Evolutionary conservation across 2,329 filamentous ascomycete species (phyloP).

Genomic region (Monosporascus sp.): DNA sequence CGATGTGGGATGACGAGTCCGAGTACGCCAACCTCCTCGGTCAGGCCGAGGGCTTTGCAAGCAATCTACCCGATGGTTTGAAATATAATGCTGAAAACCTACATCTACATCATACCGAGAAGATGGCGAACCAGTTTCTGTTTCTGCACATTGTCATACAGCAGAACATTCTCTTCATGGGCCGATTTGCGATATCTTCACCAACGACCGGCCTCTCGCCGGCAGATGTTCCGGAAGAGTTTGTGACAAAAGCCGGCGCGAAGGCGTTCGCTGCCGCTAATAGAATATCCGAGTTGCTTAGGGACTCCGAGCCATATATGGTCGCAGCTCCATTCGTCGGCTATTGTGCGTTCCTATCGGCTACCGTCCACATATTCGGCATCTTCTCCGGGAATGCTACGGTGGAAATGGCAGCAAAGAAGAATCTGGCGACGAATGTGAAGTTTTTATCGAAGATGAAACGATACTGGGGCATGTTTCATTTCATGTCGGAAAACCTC

Average conservation of each 20-base stretch:
- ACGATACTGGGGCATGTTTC: conserved; percentile 97
- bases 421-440: conserved; percentile 80
- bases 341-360: conserved; percentile 90
- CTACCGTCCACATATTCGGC: conserved; percentile 88
- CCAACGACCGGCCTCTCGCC: conserved; percentile 55
- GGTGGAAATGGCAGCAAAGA: conserved; percentile 73
- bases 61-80: conserved; percentile 64
- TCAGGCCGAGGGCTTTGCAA: conserved; percentile 65
- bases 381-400: conserved; percentile 80
- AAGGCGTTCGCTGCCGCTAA: conserved; percentile 80
- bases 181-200: conserved; percentile 76
- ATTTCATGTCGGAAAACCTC: conserved; percentile 90
- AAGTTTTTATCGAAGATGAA: conserved; percentile 93
- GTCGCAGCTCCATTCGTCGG: conserved; percentile 89
- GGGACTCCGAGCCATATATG: conserved; percentile 72
- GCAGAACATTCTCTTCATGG: conserved; percentile 85
- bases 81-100: conserved; percentile 77
- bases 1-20: conserved; percentile 81
- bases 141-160: conserved; percentile 88
- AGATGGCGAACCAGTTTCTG: conserved; percentile 84
- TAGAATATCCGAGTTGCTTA: conserved; percentile 77
- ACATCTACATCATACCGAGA: conserved; percentile 75
- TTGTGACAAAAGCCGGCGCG: conserved; percentile 68
- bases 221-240: conserved; percentile 69
- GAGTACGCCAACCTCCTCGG: conserved; percentile 65